Percentiles rank a stretch among this genome's conserved stretches.
Evolutionary conservation across 208 protist genomes (phyloP).

Genomic region (Blechomonas ayalai): DNA sequence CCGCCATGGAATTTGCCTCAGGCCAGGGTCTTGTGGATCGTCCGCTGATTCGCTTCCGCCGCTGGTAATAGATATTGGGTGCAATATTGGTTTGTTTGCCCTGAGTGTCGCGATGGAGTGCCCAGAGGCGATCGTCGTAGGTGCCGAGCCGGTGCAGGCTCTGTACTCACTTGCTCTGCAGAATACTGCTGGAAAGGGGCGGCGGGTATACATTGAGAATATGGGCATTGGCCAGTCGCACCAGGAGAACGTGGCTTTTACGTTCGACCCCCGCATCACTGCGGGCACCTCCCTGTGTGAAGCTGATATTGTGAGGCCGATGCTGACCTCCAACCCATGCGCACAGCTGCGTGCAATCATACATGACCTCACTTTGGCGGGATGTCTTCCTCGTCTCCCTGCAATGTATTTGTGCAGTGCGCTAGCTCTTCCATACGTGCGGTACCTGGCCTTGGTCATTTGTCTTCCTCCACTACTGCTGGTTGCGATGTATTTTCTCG

Average conservation of each 20-base stretch:
- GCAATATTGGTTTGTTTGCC: slow-evolving; percentile 39
- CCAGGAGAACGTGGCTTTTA: slow-evolving; percentile 1
- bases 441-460: slow-evolving; percentile 1
- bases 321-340: background rate
- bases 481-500: slow-evolving; percentile 7
- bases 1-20: slow-evolving; percentile 17
- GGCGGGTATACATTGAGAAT: slow-evolving; percentile 12
- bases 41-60: slow-evolving; percentile 2
- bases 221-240: slow-evolving; percentile 5
- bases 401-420: slow-evolving; percentile 7
- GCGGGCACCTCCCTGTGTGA: slow-evolving; percentile 23
- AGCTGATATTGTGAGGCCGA: slow-evolving; percentile 7
- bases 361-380: slow-evolving; percentile 10
- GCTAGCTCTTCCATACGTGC: slow-evolving; percentile 12
- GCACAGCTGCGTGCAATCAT: background rate
- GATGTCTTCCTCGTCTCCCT: slow-evolving; percentile 8
- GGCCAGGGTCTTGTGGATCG: background rate
- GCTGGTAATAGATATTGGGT: slow-evolving; percentile 31
- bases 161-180: slow-evolving; percentile 9
- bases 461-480: slow-evolving; percentile 10
- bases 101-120: slow-evolving; percentile 10
- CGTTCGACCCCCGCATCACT: slow-evolving; percentile 17
- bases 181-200: slow-evolving; percentile 8
- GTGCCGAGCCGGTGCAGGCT: slow-evolving; percentile 19
- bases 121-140: slow-evolving; percentile 16